Percentiles rank a stretch among this genome's conserved stretches.
Evolutionary conservation across 768 basidiomycete species (phyloP).

Genomic region (Lactarius psammicola): DNA sequence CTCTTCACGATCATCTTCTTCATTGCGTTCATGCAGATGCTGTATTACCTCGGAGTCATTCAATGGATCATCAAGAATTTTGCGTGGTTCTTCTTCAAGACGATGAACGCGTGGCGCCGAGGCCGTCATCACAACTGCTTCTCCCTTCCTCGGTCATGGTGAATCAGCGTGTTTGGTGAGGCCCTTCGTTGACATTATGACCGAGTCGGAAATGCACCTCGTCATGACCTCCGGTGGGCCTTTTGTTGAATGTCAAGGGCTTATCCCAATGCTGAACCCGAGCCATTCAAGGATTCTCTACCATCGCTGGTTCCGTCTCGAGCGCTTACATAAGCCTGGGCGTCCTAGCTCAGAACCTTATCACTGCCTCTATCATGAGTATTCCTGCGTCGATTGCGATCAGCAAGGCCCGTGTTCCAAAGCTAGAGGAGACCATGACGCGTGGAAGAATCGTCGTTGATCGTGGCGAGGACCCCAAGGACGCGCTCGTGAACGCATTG

Average conservation of each 20-base stretch:
- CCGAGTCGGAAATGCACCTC: conserved; percentile 80
- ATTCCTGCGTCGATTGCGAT: conserved; percentile 94
- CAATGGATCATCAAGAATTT: conserved; percentile 90
- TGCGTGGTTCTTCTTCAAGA: conserved; percentile 92
- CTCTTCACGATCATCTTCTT: conserved; percentile 88
- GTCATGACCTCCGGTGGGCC: conserved; percentile 77
- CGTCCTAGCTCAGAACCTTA: conserved; percentile 73
- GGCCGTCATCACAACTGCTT: conserved; percentile 88
- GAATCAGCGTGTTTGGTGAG: conserved; percentile 84
- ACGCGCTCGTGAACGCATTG: conserved; percentile 69
- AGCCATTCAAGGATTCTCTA: conserved; percentile 68
- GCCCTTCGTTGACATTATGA: conserved; percentile 84
- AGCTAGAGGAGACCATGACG: conserved; percentile 82
- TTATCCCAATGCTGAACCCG: background rate
- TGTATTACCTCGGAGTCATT: conserved; percentile 90
- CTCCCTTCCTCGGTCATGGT: conserved; percentile 90
- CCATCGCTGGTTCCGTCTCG: conserved; percentile 89
- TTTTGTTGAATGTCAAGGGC: background rate
- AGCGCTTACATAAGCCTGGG: conserved; percentile 78
- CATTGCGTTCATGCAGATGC: conserved; percentile 88
- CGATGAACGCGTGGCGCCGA: conserved; percentile 90
- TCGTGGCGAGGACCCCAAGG: conserved; percentile 59
- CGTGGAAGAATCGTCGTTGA: conserved; percentile 78
- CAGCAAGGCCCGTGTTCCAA: conserved; percentile 83
- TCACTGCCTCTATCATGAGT: conserved; percentile 91